Base-by-base conservation (phyloP, 805 yeast genomes). In the Jamesozyma jinghongensis region DNA sequence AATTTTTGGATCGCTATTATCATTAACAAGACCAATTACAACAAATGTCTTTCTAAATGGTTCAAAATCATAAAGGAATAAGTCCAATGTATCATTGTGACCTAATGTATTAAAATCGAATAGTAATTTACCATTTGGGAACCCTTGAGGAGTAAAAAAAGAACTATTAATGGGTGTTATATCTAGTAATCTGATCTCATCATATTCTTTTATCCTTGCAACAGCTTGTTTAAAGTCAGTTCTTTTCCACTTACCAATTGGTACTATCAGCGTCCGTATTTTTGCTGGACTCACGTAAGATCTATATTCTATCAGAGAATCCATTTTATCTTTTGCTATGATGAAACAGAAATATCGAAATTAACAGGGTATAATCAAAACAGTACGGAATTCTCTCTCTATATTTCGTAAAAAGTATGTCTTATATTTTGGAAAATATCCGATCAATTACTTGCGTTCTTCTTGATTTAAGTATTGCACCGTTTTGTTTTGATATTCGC, bases 21-120 rank as follows among this genome's bases (percentile, higher is more conserved):
- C 60, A 39, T 59, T 58, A 4, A 52, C 57, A 19, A 77, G 48
- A 3, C 78, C 81, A 34, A 77, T 56, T 4, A 80, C 77, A 6
- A 81, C 69, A 50, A 85, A 75, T 0, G 83, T 76, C 54, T 86
- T 85, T 38, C 97, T 65, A 61, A 74, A 86, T 1, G 96, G 95
- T 62, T 92, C 97, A 47, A 90, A 77, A 59, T 90, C 97, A 50
- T 82, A 85, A 32, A 90, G 65, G 40, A 82, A 79, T 5, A 79
- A 61, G 20, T 81, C 70, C 32, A 75, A 78, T n/a, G 68, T 69
- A 41, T 75, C 80, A 1, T 72, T 45, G 18, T 50, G 46, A 8
- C 53, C 57, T 7, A 42, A 65, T 0, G 72, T 51, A 1, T 71
- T 60, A 47, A 77, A 76, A 41, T 78, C 79, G 53, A 73, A 84